A percentile compares a stretch with the other conserved stretches of the same genome.
These are phyloP conservation scores for Amanita subjunquillea DNA, from an alignment of 768 basidiomycete genomes.

Conservation along the genomic window DNA sequence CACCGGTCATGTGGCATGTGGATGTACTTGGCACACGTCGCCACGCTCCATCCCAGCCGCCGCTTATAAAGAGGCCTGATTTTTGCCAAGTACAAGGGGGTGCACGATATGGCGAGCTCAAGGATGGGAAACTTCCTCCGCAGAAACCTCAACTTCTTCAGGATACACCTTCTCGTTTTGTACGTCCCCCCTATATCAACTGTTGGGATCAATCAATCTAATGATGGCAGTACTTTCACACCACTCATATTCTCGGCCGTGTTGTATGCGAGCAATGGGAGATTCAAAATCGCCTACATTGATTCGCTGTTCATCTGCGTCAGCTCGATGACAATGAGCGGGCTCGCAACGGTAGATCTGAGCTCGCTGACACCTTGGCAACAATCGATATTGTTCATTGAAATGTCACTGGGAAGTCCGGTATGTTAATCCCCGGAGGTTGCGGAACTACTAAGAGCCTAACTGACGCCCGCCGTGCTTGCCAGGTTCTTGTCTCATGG, in stretches of 20 bases:
- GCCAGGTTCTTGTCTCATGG: conserved; percentile 70
- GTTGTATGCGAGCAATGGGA: conserved; percentile 77
- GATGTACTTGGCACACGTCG: too few species aligned
- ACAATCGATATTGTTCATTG: conserved; percentile 59
- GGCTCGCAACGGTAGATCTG: conserved; percentile 61
- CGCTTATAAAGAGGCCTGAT: background rate
- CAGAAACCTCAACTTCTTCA: conserved; percentile 56
- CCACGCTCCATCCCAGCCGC: too few species aligned
- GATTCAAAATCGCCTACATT: conserved; percentile 58
- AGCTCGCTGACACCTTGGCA: conserved; percentile 62
- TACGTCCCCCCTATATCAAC: conserved; percentile 18
- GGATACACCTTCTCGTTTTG: conserved; percentile 55
- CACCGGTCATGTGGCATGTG: too few species aligned
- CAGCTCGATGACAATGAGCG: conserved; percentile 72
- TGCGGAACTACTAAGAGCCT: background rate
- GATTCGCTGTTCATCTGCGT: conserved; percentile 73
- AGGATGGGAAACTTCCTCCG: conserved; percentile 15
- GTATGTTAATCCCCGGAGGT: conserved; percentile 29
- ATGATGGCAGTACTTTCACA: conserved; percentile 49
- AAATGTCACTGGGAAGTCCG: conserved; percentile 71
- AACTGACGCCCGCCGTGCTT: background rate
- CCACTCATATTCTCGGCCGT: conserved; percentile 75
- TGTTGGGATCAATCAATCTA: conserved; percentile 5
- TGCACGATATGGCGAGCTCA: background rate
- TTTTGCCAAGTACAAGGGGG: background rate